Base-by-base conservation (phyloP, 768 basidiomycete genomes). In the Kwoniella mangroviensis region DNA sequence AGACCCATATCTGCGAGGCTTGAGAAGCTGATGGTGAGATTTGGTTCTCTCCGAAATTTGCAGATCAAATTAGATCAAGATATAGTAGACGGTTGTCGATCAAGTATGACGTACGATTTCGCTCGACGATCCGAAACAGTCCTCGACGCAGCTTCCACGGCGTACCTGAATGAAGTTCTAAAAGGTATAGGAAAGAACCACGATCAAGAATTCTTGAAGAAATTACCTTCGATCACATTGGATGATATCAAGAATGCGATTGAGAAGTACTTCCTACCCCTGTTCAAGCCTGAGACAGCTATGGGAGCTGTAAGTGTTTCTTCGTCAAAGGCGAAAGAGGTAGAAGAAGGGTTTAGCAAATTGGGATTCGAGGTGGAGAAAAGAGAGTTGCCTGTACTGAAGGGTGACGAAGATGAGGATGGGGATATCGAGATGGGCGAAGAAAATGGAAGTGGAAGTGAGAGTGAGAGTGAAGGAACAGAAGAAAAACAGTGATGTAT, bases 101-200 rank as follows among this genome's bases (percentile, higher is more conserved):
- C 92, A 73, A 91, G 89, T 58, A 90, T 97, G 72, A 94, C 97
- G 4, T 98, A 90, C 77, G 86, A 86, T 9, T 90, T 94, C 11
- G 89, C 94, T 0, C 89, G 89, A 78, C 86, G 87, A 55, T 91
- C 96, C 22, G 90, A 94, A 21, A 96, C 93, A 3, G 89, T 92
- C 34, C 88, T 88, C n/a, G 88, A 90, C 75, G 96, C 96, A 53
- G 93, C 94, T 0, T 81, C 88, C 49, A 86, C 88, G 26, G 96
- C 94, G 0, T 98, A 97, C 84, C 85, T 87, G 40, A 95, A 98
- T 83, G 93, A 97, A 85, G 92, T 90, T 0, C 86, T 99, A n/a
- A 92, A 92, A 79, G 91, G 90, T 41, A 88, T 98, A 11, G 84
- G 90, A 5, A 89, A 90, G 78, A 88, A 89, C 70, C 86, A 91